Percentiles rank a stretch among this genome's conserved stretches.
phyloP scores from a whole-genome alignment of 306 rosid species.

The Senna tora region DNA sequence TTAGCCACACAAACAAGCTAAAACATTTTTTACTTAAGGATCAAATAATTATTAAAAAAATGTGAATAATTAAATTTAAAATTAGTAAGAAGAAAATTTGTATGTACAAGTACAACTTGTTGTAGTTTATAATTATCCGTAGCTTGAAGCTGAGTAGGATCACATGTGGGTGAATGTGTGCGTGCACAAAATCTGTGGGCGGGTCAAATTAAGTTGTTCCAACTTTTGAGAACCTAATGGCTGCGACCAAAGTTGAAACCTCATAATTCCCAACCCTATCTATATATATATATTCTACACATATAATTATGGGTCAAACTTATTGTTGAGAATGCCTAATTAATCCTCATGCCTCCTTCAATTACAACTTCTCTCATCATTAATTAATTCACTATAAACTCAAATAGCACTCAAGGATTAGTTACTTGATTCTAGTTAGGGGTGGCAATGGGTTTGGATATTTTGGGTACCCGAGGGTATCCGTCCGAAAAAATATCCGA shows the following conservation, averaged over 20 bases:
- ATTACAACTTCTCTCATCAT: neutral
- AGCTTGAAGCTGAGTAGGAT: neutral
- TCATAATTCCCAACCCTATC: neutral
- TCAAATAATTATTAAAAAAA: neutral
- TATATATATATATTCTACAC: too few relatives aligned
- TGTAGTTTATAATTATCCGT: neutral
- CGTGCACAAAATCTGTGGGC: too few relatives aligned
- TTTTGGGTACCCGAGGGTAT: too few relatives aligned
- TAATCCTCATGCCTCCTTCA: constrained; percentile 11
- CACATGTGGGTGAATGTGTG: neutral
- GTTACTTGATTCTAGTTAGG: too few relatives aligned
- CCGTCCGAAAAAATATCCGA: too few relatives aligned
- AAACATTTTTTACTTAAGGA: neutral
- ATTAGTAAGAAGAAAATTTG: too few relatives aligned
- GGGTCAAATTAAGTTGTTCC: too few relatives aligned
- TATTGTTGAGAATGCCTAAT: neutral
- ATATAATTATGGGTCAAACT: constrained; percentile 24
- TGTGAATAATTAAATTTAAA: too few relatives aligned
- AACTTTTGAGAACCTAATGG: too few relatives aligned
- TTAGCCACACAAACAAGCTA: constrained; percentile 10
- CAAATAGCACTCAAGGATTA: too few relatives aligned
- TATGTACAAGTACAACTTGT: neutral
- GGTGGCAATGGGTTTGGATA: too few relatives aligned
- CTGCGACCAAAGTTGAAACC: neutral
- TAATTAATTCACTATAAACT: neutral